Conservation (phyloP, 2,329 filamentous ascomycete genomes). For the Mycosphaerella sp. region DNA sequence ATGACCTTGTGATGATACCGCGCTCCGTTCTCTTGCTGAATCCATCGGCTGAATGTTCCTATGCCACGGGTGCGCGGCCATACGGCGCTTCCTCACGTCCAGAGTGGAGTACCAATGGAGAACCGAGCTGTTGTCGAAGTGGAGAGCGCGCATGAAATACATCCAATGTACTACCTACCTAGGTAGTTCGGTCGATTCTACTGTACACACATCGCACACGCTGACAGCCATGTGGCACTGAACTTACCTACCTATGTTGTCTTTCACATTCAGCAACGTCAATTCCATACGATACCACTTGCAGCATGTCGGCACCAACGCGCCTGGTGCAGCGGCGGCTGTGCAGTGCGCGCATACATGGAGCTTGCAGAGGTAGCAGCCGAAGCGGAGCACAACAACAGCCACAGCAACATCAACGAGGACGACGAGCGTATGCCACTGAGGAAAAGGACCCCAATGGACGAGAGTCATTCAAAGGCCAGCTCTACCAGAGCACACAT, state of each 20-base stretch:
- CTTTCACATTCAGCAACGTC: background rate
- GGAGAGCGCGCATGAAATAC: background rate
- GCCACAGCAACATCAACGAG: background rate
- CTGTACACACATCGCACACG: too few relatives aligned
- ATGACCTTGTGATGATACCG: too few relatives aligned
- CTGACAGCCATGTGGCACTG: too few relatives aligned
- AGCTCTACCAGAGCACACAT: conserved; percentile 56
- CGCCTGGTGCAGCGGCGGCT: conserved; percentile 18
- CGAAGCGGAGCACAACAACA: conserved; percentile 4
- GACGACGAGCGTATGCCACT: conserved; percentile 34
- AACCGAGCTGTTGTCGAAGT: background rate
- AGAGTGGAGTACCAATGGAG: background rate
- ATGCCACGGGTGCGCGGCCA: too few relatives aligned
- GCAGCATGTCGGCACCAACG: conserved; percentile 31
- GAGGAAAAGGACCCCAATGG: conserved; percentile 35
- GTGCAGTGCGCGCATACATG: conserved; percentile 9
- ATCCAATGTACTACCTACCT: too few relatives aligned
- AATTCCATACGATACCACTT: background rate
- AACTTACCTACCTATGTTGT: too few relatives aligned
- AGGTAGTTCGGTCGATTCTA: too few relatives aligned
- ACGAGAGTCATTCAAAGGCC: conserved; percentile 49
- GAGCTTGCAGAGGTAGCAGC: conserved; percentile 6
- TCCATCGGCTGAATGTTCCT: too few relatives aligned
- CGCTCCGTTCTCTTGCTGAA: too few relatives aligned
- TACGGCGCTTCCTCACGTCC: too few relatives aligned